Evolutionary conservation across 768 basidiomycete genomes (phyloP).

Genomic region (Dictyophora rubrovolvata): DNA sequence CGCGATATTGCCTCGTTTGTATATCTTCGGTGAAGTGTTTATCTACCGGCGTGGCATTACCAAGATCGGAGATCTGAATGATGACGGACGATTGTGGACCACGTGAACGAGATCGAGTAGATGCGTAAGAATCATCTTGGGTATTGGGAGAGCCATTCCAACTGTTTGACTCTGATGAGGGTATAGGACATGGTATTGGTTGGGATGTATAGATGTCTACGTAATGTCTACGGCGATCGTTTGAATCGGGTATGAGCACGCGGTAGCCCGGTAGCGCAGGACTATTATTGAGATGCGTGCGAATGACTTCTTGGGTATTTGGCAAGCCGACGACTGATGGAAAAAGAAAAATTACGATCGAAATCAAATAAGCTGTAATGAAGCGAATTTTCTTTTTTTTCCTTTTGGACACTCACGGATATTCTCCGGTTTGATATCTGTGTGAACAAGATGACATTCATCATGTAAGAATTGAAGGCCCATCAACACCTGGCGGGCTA

Average conservation of each 20-base stretch:
- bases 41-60: conserved; percentile 86
- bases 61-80: conserved; percentile 90
- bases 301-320: conserved; percentile 67
- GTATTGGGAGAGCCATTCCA: conserved; percentile 17
- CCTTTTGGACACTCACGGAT: conserved; percentile 51
- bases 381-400: too few relatives aligned
- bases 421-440: conserved; percentile 92
- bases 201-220: conserved; percentile 81
- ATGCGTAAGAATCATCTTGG: conserved; percentile 16
- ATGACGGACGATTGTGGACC: conserved; percentile 39
- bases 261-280: conserved; percentile 69
- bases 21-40: conserved; percentile 92
- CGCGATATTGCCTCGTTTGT: conserved; percentile 91
- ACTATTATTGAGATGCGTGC: conserved; percentile 53
- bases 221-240: conserved; percentile 41
- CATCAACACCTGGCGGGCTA: conserved; percentile 77
- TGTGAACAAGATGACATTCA: conserved; percentile 87
- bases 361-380: too few relatives aligned
- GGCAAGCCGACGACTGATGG: conserved; percentile 68
- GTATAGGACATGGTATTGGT: conserved; percentile 49
- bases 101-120: conserved; percentile 6
- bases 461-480: conserved; percentile 89
- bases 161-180: conserved; percentile 43
- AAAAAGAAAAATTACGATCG: conserved; percentile 17
- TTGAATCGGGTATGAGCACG: conserved; percentile 60